A percentile compares a stretch with the other conserved stretches of the same genome.
phyloP scores from a whole-genome alignment of 306 rosid genomes.

The Inga oerstediana region DNA sequence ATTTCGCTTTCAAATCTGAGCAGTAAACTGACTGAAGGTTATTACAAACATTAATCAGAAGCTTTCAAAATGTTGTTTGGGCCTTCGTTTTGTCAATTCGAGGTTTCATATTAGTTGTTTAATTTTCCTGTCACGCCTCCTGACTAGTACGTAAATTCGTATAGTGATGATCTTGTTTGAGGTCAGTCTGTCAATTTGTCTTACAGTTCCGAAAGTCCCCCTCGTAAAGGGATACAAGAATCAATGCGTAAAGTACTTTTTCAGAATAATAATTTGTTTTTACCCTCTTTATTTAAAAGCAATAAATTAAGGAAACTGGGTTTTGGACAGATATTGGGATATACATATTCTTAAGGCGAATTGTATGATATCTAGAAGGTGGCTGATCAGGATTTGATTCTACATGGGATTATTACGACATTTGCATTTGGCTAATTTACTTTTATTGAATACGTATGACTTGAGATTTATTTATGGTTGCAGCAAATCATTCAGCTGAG shows the following conservation, averaged over 20 bases:
- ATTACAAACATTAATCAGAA: neutral
- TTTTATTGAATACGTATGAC: neutral
- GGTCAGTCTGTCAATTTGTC: neutral
- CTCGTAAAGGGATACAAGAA: neutral
- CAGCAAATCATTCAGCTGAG: neutral
- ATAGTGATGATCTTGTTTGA: conserved; percentile 2
- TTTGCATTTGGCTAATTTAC: neutral
- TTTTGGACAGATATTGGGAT: neutral
- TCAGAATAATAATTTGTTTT: neutral
- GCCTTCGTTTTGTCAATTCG: neutral
- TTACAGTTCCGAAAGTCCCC: conserved; percentile 6
- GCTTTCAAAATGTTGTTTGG: neutral
- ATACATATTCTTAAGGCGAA: neutral
- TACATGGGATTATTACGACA: neutral
- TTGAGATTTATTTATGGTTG: neutral
- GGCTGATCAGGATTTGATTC: neutral
- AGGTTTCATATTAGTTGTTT: neutral
- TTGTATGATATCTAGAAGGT: neutral
- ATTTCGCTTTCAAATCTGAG: neutral
- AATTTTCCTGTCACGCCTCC: neutral
- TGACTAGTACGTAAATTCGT: neutral
- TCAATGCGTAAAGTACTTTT: neutral
- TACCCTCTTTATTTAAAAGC: neutral
- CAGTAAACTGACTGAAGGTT: conserved; percentile 4
- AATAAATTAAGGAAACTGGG: neutral